Base-by-base conservation (phyloP, 495 filamentous ascomycete genomes). In the Darksidea phi region DNA sequence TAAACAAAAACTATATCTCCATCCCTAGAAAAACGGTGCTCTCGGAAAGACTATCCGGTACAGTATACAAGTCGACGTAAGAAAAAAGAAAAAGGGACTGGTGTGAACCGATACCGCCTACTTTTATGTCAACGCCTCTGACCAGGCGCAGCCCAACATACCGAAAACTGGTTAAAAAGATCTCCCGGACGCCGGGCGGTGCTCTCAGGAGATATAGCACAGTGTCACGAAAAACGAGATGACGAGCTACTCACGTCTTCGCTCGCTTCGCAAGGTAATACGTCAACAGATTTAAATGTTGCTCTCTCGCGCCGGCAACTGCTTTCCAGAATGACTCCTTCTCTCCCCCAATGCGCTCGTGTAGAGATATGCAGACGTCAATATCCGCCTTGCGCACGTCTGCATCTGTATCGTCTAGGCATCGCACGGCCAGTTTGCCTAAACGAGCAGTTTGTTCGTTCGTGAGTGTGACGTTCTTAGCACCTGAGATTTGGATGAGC, bases 311-410 rank as follows among this genome's bases (percentile, higher is more conserved):
- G 3, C 72, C 73, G n/a, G 62, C 66, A 17, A 76, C 67, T 48
- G 67, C 71, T 38, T 69, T 67, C 74, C 74, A 76, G 54, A 75
- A 76, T 25, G 55, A 67, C 34, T 64, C 54, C 54, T 72, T 59
- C 52, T 87, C 85, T 15, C 83, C 82, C 21, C 91, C 78, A 52
- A 86, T 54, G 18, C 63, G 78, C 25, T 82, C 79, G 63, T 92
- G 86, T 59, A 97, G 72, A 56, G 80, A 84, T 1, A 93, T 84
- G 61, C 88, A 91, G 23, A 95, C 76, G 64, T 89, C 82, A 6
- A 90, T 84, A 6, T 86, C 88, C 59, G 89, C 87, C 73, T 88
- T 86, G 21, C 92, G 76, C 1, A 96, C 85, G 63, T 89, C 90
- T 36, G 87, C 82, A 54, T 93, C 86, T n/a, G 76, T 70, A 64